A percentile compares a stretch with the other conserved stretches of the same genome.
Conservation (phyloP, 2,329 filamentous ascomycete species). For the Corinectria fuckeliana region DNA sequence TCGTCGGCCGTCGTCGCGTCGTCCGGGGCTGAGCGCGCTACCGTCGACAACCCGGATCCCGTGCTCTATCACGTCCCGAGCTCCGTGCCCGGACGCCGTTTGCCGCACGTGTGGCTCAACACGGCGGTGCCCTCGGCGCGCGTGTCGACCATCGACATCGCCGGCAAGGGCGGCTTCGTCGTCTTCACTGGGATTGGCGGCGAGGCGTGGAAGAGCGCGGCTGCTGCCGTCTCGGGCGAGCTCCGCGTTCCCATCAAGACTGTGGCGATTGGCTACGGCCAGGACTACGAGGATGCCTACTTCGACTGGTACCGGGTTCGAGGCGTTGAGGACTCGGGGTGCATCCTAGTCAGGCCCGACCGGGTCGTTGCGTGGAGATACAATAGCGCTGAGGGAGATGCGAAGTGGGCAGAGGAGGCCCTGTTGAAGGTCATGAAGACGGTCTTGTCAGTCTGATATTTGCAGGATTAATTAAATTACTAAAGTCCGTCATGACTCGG, state of each 20-base stretch:
- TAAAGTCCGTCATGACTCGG: too few relatives aligned
- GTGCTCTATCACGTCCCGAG: constrained; percentile 51
- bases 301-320: background rate
- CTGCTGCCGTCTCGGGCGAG: background rate
- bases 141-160: constrained; percentile 8
- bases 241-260: background rate
- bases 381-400: background rate
- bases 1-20: too few relatives aligned
- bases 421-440: background rate
- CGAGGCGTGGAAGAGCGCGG: background rate
- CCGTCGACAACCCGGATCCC: too few relatives aligned
- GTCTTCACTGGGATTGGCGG: constrained; percentile 15
- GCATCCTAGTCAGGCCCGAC: background rate
- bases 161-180: constrained; percentile 5
- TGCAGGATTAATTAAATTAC: too few relatives aligned
- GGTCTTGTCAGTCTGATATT: background rate
- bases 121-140: constrained; percentile 45
- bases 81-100: constrained; percentile 64
- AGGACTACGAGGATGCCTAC: background rate
- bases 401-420: background rate
- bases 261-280: background rate
- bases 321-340: background rate
- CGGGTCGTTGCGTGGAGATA: background rate
- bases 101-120: constrained; percentile 71
- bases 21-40: too few relatives aligned